Conservation (phyloP, 1,139 yeast species). For the Casaregolazyma suthepensis region DNA sequence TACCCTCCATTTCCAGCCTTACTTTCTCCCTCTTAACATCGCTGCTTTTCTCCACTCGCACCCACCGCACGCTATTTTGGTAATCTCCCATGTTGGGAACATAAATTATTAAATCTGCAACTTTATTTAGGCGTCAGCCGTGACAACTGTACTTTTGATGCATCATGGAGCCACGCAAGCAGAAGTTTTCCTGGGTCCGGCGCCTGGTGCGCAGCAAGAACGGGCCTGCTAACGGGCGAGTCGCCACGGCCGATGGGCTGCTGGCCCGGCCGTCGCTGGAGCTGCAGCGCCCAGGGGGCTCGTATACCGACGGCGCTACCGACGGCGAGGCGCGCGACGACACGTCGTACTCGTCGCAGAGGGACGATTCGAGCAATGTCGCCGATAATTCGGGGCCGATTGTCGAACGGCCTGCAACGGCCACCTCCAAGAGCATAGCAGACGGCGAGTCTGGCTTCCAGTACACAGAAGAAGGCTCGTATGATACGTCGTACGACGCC, state of each 20-base stretch:
- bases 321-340: background rate
- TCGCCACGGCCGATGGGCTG: background rate
- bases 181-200: conserved; percentile 9
- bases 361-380: background rate
- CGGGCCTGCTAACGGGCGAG: background rate
- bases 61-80: background rate
- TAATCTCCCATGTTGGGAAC: background rate
- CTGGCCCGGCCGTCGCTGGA: background rate
- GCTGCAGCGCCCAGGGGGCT: background rate
- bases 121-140: background rate
- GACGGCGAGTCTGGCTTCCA: conserved; percentile 5
- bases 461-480: conserved; percentile 5
- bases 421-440: background rate
- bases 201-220: conserved; percentile 1
- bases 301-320: background rate
- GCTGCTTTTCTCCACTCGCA: background rate
- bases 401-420: background rate
- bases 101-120: background rate
- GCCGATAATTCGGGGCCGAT: background rate
- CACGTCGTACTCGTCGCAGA: background rate
- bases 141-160: background rate
- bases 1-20: conserved; percentile 13
- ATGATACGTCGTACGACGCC: conserved; percentile 6
- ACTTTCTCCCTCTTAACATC: conserved; percentile 17
- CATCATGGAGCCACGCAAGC: background rate